These are phyloP conservation scores for Kurtzmaniella natalensis DNA, from an alignment of 1,139 yeast species.

Conservation along the genomic window DNA sequence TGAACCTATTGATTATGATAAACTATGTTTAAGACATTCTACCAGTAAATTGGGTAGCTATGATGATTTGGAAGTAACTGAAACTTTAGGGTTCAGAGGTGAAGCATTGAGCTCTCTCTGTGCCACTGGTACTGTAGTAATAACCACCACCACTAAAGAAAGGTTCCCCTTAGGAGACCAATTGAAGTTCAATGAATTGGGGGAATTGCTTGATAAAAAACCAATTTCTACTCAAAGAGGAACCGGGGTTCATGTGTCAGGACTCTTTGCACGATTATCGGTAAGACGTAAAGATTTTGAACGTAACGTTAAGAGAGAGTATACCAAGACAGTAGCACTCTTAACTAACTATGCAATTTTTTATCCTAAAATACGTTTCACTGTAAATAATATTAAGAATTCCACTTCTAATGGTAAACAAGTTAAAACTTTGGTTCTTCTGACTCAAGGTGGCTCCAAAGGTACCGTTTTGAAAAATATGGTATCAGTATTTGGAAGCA, in stretches of 20 bases:
- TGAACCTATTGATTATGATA: constrained; percentile 48
- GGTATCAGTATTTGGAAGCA: constrained; percentile 65
- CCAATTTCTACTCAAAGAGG: constrained; percentile 56
- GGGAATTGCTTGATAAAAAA: constrained; percentile 36
- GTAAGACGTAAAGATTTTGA: constrained; percentile 70
- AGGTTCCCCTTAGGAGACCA: constrained; percentile 55
- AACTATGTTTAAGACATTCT: constrained; percentile 65
- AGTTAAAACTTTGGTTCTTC: constrained; percentile 47
- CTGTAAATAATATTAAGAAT: constrained; percentile 47
- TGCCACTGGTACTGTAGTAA: constrained; percentile 49
- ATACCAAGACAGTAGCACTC: constrained; percentile 55
- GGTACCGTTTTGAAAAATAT: constrained; percentile 46
- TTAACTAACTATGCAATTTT: constrained; percentile 70
- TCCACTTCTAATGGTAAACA: constrained; percentile 12
- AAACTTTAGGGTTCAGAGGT: constrained; percentile 77
- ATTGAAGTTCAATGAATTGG: constrained; percentile 51
- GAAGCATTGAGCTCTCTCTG: constrained; percentile 79
- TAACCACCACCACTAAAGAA: constrained; percentile 51
- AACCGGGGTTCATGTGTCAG: constrained; percentile 48
- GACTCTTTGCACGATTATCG: constrained; percentile 62
- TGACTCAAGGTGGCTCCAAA: constrained; percentile 42
- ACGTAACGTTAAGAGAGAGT: constrained; percentile 68
- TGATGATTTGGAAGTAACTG: constrained; percentile 50
- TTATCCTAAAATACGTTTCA: constrained; percentile 51
- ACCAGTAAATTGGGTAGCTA: constrained; percentile 72